phyloP scores from a whole-genome alignment of 148 eudicot species.

The Simmondsia chinensis region DNA sequence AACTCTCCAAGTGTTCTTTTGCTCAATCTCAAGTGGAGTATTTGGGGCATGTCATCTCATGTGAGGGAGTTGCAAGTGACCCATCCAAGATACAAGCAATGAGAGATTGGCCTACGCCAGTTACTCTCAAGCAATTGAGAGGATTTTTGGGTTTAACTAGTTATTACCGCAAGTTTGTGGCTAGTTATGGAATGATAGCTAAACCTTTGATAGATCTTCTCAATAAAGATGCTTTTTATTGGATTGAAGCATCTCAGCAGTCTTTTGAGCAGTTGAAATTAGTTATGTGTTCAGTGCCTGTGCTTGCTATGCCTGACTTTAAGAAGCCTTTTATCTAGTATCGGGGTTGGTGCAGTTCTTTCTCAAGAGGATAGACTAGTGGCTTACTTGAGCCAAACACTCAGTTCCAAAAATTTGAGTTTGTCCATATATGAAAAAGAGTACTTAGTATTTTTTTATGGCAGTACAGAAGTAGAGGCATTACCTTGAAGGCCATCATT shows the following conservation, averaged over 20 bases:
- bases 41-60: background rate
- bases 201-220: background rate
- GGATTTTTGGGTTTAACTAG: background rate
- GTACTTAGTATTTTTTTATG: no score
- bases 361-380: no score
- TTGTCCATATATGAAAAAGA: no score
- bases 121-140: background rate
- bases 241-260: background rate
- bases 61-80: background rate
- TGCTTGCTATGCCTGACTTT: slow-evolving; percentile 2
- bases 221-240: background rate
- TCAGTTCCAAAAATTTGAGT: no score
- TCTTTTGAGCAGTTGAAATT: background rate
- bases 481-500: no score
- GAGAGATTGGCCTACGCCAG: background rate
- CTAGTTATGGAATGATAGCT: background rate
- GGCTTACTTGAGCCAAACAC: no score
- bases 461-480: no score
- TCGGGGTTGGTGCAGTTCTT: background rate
- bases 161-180: background rate
- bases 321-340: background rate
- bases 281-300: background rate
- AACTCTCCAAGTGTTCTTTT: background rate
- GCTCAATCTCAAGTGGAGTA: no score
- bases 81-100: background rate